These are phyloP conservation scores for Stagonosporopsis vannaccii DNA, from an alignment of 2,329 filamentous ascomycete genomes.

Conservation along the genomic window DNA sequence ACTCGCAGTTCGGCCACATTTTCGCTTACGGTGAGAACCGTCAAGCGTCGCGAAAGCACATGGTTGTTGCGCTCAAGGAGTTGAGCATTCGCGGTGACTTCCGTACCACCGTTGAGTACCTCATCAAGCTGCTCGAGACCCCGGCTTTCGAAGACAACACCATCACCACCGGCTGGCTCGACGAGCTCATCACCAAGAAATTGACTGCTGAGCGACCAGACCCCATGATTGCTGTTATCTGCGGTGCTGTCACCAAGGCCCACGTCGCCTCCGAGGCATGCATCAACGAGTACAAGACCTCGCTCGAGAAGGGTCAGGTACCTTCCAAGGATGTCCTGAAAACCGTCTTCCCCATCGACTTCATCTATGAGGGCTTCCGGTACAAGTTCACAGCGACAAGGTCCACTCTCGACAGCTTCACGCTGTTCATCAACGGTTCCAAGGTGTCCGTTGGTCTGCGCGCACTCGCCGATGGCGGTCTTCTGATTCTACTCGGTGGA, in stretches of 20 bases:
- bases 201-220: constrained; percentile 96
- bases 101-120: constrained; percentile 96
- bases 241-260: constrained; percentile 92
- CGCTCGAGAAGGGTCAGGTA: constrained; percentile 96
- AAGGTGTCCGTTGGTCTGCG: constrained; percentile 94
- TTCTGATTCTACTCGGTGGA: constrained; percentile 87
- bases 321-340: constrained; percentile 96
- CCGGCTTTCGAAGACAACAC: constrained; percentile 99
- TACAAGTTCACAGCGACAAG: constrained; percentile 99
- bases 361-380: constrained; percentile 95
- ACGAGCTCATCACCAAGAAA: constrained; percentile 98
- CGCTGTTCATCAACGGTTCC: constrained; percentile 98
- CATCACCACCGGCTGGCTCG: constrained; percentile 97
- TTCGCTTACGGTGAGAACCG: constrained; percentile 99
- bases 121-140: constrained; percentile 98
- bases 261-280: constrained; percentile 92
- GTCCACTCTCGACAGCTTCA: constrained; percentile 91
- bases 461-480: constrained; percentile 89
- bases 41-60: constrained; percentile 95
- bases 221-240: constrained; percentile 90
- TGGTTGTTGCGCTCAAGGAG: constrained; percentile 98
- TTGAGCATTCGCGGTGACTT: constrained; percentile 99
- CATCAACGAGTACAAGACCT: constrained; percentile 83
- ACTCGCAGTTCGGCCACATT: constrained; percentile 98
- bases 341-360: constrained; percentile 96